Percentiles rank a stretch among this genome's conserved stretches.
phyloP scores from a whole-genome alignment of 345 rosid species.

The Camelina sativa region DNA sequence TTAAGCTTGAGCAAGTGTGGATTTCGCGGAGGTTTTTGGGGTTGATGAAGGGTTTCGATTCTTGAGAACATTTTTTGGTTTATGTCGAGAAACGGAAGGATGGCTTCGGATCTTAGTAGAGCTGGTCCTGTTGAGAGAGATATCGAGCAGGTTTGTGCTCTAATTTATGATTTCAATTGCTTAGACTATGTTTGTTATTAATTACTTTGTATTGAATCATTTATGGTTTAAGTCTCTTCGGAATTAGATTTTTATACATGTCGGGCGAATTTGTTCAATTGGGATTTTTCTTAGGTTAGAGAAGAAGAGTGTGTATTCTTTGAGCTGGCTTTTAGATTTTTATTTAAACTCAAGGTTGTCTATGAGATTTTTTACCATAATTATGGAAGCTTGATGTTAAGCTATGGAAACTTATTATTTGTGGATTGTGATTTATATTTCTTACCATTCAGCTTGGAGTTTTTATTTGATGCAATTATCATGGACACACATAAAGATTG shows the following conservation, averaged over 20 bases:
- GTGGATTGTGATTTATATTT: not conserved
- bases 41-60: conserved; percentile 51
- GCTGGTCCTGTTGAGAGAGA: conserved; percentile 86
- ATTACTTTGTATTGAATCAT: not conserved
- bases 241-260: not conserved
- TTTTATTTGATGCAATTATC: no score
- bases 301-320: conserved; percentile 5
- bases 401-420: not conserved
- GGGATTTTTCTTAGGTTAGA: conserved; percentile 24
- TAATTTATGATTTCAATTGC: not conserved
- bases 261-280: conserved; percentile 15
- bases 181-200: not conserved
- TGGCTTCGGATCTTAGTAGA: conserved; percentile 95
- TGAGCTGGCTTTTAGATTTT: conserved; percentile 7
- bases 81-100: conserved; percentile 69
- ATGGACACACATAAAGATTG: no score
- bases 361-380: not conserved
- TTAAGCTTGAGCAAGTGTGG: conserved; percentile 26
- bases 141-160: conserved; percentile 82
- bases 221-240: conserved; percentile 6
- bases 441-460: no score
- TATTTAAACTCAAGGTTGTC: not conserved
- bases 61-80: conserved; percentile 13
- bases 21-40: conserved; percentile 43
- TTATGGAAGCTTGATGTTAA: conserved; percentile 7